phyloP scores from a whole-genome alignment of 2,329 filamentous ascomycete genomes.

The Phaeosphaeria sp. region DNA sequence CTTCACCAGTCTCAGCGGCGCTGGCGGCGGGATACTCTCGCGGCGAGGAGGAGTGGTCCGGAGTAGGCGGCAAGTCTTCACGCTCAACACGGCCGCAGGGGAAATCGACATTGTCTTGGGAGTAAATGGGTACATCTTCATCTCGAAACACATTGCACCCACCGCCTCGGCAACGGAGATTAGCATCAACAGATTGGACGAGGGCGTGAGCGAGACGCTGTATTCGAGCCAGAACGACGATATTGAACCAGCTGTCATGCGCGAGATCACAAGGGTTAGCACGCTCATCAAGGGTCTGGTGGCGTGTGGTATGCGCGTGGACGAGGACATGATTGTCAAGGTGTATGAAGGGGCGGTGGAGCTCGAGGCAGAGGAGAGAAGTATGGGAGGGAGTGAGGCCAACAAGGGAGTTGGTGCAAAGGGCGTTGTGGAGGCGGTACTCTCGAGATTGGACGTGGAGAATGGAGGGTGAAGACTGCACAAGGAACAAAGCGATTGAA shows the following conservation, averaged over 20 bases:
- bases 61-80: conserved; percentile 86
- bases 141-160: conserved; percentile 79
- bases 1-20: conserved; percentile 81
- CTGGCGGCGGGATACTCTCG: conserved; percentile 66
- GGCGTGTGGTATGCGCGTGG: conserved; percentile 69
- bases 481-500: no score
- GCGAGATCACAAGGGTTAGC: conserved; percentile 84
- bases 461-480: conserved; percentile 20
- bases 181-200: conserved; percentile 84
- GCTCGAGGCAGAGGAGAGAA: conserved; percentile 68
- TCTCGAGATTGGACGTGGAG: conserved; percentile 37
- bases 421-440: conserved; percentile 39
- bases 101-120: conserved; percentile 86
- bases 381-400: conserved; percentile 54
- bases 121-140: conserved; percentile 97
- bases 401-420: conserved; percentile 38
- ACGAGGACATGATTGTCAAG: conserved; percentile 45
- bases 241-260: conserved; percentile 76
- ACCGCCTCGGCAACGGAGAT: conserved; percentile 59
- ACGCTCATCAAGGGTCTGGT: conserved; percentile 84
- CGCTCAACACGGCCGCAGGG: conserved; percentile 65
- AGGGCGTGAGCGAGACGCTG: conserved; percentile 81
- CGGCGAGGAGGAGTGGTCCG: conserved; percentile 77
- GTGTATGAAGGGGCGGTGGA: conserved; percentile 85
- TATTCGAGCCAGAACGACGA: conserved; percentile 96